Base-by-base conservation (phyloP, 768 basidiomycete genomes). In the Dendrothele bispora region DNA sequence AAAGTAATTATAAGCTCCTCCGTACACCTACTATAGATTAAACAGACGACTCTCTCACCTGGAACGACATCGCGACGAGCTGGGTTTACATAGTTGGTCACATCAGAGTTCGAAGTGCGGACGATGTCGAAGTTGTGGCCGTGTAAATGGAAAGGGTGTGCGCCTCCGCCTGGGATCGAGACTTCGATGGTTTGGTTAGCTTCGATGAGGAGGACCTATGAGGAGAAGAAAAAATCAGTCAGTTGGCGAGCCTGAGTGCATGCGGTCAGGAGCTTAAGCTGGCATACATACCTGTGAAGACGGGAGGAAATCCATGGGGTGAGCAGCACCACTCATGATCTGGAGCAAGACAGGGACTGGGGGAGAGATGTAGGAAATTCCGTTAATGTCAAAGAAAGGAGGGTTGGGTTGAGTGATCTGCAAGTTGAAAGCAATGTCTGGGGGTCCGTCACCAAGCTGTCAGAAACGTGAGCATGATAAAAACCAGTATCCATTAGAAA, bases 311-410 rank as follows among this genome's bases (percentile, higher is more conserved):
- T 79, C 70, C n/a, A 64, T 53, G 0, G 80, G 71, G 43, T 64
- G 59, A 43, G 53, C 61, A n/a, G 73, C 72, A 5, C 79, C 79
- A 38, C 72, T 79, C 22, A 80, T 63, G 29, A 82, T 72, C 47
- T 80, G 79, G 37, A 81, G 72, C 21, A 80, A 70, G 14, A 79
- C 70, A 0, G 80, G 79, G 1, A 74, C 58, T 0, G 69, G 59
- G 4, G 79, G 80, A 1, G 69, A 57, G 2, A 54, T 39, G 56
- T 64, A 80, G 25, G 61, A 55, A 38, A 64, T 60, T 17, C 62
- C 62, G 49, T 65, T 64, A 28, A 64, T 61, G 43, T 61, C 59
- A 29, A 59, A 64, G 60, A 65, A 65, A 2, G 63, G 63, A 2
- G 63, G 63, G 46, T 65, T 65, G 2, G 63, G 63, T 57, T 64